A percentile compares a stretch with the other conserved stretches of the same genome.
Conservation (phyloP, 768 basidiomycete genomes). For the Boletus rubroflammeus region DNA sequence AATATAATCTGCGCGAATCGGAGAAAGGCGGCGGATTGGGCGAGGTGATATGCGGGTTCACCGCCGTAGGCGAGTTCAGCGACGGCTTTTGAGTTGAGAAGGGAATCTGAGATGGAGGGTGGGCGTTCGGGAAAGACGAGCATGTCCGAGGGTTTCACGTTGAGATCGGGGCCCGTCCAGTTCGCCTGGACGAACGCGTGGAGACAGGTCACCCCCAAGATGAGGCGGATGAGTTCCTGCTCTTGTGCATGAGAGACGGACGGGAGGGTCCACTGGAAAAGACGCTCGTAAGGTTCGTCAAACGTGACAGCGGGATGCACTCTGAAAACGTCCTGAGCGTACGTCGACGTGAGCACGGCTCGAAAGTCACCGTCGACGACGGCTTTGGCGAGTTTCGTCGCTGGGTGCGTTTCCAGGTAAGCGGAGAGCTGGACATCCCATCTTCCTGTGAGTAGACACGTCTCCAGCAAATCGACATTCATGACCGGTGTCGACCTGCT, state of each 20-base stretch:
- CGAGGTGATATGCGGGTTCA: slow-evolving; percentile 95
- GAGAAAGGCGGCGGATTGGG: slow-evolving; percentile 63
- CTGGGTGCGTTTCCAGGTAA: slow-evolving; percentile 21
- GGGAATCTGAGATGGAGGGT: slow-evolving; percentile 39
- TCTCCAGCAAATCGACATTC: slow-evolving; percentile 41
- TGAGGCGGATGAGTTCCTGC: slow-evolving; percentile 54
- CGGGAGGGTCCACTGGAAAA: slow-evolving; percentile 32
- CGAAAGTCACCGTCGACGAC: slow-evolving; percentile 61
- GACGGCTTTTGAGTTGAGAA: slow-evolving; percentile 63
- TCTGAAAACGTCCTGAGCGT: slow-evolving; percentile 41
- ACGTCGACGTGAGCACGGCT: slow-evolving; percentile 44
- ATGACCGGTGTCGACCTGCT: slow-evolving; percentile 4
- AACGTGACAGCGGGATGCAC: slow-evolving; percentile 30
- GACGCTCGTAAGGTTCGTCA: slow-evolving; percentile 37
- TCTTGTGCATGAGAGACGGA: slow-evolving; percentile 36
- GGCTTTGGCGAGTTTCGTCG: slow-evolving; percentile 44
- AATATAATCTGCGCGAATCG: slow-evolving; percentile 73
- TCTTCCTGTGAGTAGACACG: slow-evolving; percentile 50
- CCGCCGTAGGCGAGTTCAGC: slow-evolving; percentile 78
- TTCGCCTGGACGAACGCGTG: slow-evolving; percentile 92
- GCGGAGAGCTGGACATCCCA: slow-evolving; percentile 34
- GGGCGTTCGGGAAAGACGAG: slow-evolving; percentile 35
- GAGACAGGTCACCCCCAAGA: slow-evolving; percentile 72
- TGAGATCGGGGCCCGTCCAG: slow-evolving; percentile 92
- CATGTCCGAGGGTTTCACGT: slow-evolving; percentile 45